These are phyloP conservation scores for Syncephalis plumigaleata DNA, from an alignment of 371 early-diverging fungal genomes.

Conservation along the genomic window DNA sequence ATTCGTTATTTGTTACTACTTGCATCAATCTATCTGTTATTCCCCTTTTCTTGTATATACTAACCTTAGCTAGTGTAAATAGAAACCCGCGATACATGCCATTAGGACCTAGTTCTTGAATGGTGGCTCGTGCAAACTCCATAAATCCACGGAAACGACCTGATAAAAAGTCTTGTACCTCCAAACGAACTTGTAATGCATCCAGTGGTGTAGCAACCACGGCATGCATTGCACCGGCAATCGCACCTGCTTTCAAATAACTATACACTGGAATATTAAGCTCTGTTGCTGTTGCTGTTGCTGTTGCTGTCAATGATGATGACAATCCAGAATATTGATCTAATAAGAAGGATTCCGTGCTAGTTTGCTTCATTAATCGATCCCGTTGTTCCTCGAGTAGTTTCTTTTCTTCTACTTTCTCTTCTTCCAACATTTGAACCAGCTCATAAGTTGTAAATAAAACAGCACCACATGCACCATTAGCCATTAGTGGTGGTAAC, in stretches of 20 bases:
- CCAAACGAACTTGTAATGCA: slow-evolving; percentile 52
- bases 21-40: not conserved
- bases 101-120: slow-evolving; percentile 35
- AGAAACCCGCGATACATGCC: slow-evolving; percentile 54
- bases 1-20: slow-evolving; percentile 1
- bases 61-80: slow-evolving; percentile 40
- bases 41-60: too few species aligned
- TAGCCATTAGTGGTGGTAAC: slow-evolving; percentile 52
- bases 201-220: slow-evolving; percentile 58
- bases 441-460: slow-evolving; percentile 29
- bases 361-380: too few species aligned
- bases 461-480: slow-evolving; percentile 52
- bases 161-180: slow-evolving; percentile 49
- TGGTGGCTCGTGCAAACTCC: slow-evolving; percentile 37
- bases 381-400: too few species aligned
- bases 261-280: not conserved
- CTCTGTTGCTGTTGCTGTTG: too few species aligned
- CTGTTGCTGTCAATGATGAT: too few species aligned
- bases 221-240: slow-evolving; percentile 58
- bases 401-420: slow-evolving; percentile 10
- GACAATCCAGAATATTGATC: too few species aligned
- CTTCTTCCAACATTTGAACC: slow-evolving; percentile 21
- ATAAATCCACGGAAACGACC: slow-evolving; percentile 56
- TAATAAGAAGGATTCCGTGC: too few species aligned
- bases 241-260: slow-evolving; percentile 35